phyloP scores from a whole-genome alignment of 2,329 filamentous ascomycete species.

The Fusarium mundagurra region DNA sequence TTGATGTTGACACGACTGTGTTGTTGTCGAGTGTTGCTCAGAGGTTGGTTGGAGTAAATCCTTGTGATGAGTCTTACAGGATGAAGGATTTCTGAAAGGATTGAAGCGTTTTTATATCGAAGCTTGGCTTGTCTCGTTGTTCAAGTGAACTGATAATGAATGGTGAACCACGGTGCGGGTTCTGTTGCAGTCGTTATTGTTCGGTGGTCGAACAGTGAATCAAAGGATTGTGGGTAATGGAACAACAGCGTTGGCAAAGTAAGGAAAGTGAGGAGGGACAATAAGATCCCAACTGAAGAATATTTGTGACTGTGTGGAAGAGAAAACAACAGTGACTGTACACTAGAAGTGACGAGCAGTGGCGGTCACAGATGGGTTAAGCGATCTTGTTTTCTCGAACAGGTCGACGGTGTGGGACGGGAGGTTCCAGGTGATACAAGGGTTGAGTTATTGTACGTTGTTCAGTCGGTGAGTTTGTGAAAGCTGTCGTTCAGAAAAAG shows the following conservation, averaged over 20 bases:
- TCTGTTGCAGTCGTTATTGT: slow-evolving; percentile 26
- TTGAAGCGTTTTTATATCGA: slow-evolving; percentile 23
- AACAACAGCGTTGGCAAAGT: slow-evolving; percentile 17
- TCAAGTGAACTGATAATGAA: slow-evolving; percentile 34
- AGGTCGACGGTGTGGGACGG: slow-evolving; percentile 29
- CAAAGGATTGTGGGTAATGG: slow-evolving; percentile 37
- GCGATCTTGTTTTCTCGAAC: slow-evolving; percentile 35
- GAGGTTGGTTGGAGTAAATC: slow-evolving; percentile 8
- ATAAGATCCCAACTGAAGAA: slow-evolving; percentile 16
- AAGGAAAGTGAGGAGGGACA: slow-evolving; percentile 33
- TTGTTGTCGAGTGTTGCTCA: slow-evolving; percentile 18
- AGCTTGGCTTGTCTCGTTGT: slow-evolving; percentile 28
- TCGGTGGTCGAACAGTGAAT: slow-evolving; percentile 15
- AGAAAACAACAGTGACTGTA: slow-evolving; percentile 14
- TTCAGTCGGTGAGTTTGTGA: slow-evolving; percentile 21
- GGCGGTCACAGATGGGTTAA: slow-evolving; percentile 20
- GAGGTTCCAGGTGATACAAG: slow-evolving; percentile 27
- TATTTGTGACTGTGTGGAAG: not conserved
- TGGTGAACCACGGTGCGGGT: slow-evolving; percentile 18
- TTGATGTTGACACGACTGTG: slow-evolving; percentile 4
- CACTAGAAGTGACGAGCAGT: slow-evolving; percentile 29
- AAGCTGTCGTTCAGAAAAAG: slow-evolving; percentile 8
- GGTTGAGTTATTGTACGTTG: slow-evolving; percentile 17
- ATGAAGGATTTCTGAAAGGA: slow-evolving; percentile 24
- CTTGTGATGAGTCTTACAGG: slow-evolving; percentile 4